These are phyloP conservation scores for Colletotrichum tanaceti DNA, from an alignment of 2,329 filamentous ascomycete genomes.

Conservation along the genomic window DNA sequence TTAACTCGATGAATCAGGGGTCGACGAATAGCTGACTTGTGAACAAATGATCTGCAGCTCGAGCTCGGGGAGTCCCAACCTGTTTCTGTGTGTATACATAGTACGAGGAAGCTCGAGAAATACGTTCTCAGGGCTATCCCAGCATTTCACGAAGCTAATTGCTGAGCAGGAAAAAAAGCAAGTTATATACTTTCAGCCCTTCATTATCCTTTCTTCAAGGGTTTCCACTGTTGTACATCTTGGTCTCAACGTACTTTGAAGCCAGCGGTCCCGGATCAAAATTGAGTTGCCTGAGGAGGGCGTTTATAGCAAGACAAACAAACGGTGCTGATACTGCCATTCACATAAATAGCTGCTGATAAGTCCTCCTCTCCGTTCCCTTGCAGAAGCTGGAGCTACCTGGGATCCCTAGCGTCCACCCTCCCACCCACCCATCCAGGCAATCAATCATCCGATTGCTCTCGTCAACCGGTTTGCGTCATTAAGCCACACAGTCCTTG, in stretches of 20 bases:
- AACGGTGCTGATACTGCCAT: neutral
- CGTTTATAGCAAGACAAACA: conserved; percentile 8
- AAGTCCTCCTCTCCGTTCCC: neutral
- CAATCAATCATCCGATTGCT: neutral
- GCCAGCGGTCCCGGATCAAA: too few species aligned
- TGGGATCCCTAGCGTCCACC: neutral
- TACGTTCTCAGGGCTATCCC: conserved; percentile 3
- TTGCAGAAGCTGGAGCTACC: neutral
- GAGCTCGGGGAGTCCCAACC: conserved; percentile 2
- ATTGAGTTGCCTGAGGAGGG: neutral
- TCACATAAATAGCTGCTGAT: neutral
- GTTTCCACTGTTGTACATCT: neutral
- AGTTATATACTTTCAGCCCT: too few species aligned
- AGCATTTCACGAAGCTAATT: conserved; percentile 18
- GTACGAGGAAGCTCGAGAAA: neutral
- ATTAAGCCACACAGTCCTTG: neutral
- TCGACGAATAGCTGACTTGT: neutral
- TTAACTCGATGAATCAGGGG: conserved; percentile 7
- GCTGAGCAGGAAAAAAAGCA: neutral
- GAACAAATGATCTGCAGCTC: neutral
- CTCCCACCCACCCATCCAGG: too few species aligned
- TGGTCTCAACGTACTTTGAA: neutral
- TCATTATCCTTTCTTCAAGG: neutral
- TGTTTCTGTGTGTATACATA: neutral
- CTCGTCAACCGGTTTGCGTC: neutral